Evolutionary conservation across 2,329 filamentous ascomycete species (phyloP), one percentile per base, ranked within the genome.

Genomic region (Ilyonectria sp.): DNA sequence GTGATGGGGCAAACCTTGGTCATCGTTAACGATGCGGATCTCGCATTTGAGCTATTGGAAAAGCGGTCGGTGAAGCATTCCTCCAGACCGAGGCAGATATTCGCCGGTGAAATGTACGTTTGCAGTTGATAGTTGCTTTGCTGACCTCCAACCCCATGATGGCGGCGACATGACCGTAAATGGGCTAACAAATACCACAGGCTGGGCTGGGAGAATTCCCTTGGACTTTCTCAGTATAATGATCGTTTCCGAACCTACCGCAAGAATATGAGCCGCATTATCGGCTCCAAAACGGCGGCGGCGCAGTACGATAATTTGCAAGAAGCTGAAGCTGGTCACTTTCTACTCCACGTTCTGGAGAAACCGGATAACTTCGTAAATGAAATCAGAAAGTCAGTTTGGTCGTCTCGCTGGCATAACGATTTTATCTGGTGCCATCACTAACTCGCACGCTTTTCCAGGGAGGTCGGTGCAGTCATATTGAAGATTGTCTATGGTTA

Each of bases 261-360:
- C 11, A 87, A 84, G 72, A 79, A 83, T 10, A 79, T 85, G 46
- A 77, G 79, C 29, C 78, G 80, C n/a, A 77, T 83, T 13, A 76
- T 88, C 6, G 86, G 86, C 0, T 82, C 84, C 0, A 83, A 82
- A 40, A 62, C 70, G 0, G 70, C 78, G 0, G 79, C 83, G 1
- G 66, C 80, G 1, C 79, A 81, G 21, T 86, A 83, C 64, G 75
- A 83, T 40, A 35, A 65, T 0, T 40, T 85, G 0, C 83, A 87
- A 64, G 83, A 87, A 47, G 72, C 75, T 1, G 85, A 88, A 63
- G 68, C 70, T 7, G 63, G 60, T 0, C 71, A 71, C 21, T 74
- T 74, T n/a, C 23, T 74, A 1, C 19, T 72, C 1, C 68, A 72
- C n/a, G 2, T 85, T 0, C 72, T 84, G 19, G 72, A 83, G 0